phyloP scores from a whole-genome alignment of 495 filamentous ascomycete genomes.

The Chlorociboria aeruginascens region DNA sequence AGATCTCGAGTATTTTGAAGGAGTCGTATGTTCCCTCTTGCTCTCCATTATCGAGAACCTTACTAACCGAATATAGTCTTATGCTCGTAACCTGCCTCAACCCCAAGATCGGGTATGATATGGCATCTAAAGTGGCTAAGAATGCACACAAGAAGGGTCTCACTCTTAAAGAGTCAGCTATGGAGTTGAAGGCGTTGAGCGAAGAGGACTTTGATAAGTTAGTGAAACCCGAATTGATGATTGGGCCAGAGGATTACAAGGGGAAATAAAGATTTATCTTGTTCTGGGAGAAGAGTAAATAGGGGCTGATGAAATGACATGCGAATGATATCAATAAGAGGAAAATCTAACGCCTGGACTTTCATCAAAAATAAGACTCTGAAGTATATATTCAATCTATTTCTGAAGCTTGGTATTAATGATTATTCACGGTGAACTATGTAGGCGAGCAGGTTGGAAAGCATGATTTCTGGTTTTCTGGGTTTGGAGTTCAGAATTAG shows the following conservation, averaged over 20 bases:
- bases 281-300: no score
- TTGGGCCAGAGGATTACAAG: slow-evolving; percentile 53
- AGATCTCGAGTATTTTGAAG: slow-evolving; percentile 77
- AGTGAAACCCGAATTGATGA: slow-evolving; percentile 94
- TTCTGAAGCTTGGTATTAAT: no score
- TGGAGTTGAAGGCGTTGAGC: slow-evolving; percentile 85
- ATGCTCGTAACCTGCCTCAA: slow-evolving; percentile 99
- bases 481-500: no score
- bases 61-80: slow-evolving; percentile 39
- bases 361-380: no score
- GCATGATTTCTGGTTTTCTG: no score
- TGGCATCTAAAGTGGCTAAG: slow-evolving; percentile 97
- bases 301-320: no score
- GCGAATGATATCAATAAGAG: no score
- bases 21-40: slow-evolving; percentile 46
- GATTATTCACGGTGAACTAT: no score
- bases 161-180: slow-evolving; percentile 83
- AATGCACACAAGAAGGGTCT: slow-evolving; percentile 97
- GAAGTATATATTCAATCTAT: no score
- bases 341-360: no score
- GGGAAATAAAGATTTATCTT: slow-evolving; percentile 3
- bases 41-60: background rate
- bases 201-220: slow-evolving; percentile 84
- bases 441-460: no score
- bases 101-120: slow-evolving; percentile 97